Conservation (phyloP, 2,329 filamentous ascomycete species). For the Pezicula carpinea region DNA sequence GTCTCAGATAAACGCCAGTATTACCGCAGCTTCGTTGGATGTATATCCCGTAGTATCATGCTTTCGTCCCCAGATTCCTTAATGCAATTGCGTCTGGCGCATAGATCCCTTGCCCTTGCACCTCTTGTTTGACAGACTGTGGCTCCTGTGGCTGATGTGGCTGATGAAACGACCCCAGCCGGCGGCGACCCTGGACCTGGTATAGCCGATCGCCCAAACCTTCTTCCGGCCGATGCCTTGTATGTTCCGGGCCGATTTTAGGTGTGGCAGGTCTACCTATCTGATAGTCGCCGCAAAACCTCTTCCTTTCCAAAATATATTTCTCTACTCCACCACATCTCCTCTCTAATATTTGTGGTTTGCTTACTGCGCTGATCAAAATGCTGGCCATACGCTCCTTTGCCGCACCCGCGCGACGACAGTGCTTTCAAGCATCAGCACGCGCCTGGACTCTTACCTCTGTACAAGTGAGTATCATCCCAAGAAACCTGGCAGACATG, state of each 20-base stretch:
- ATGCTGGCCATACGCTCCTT: conserved; percentile 84
- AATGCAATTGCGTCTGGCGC: too few species aligned
- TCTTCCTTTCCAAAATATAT: conserved; percentile 1
- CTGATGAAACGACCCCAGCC: background rate
- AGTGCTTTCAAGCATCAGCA: conserved; percentile 69
- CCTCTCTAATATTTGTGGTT: conserved; percentile 7
- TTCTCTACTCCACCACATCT: conserved; percentile 2
- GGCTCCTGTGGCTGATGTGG: background rate
- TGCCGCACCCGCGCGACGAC: conserved; percentile 68
- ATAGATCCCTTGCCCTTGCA: too few species aligned
- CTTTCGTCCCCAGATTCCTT: background rate
- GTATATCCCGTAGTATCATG: background rate
- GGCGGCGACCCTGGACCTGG: too few species aligned
- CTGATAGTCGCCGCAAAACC: background rate
- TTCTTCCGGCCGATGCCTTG: too few species aligned
- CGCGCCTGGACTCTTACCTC: conserved; percentile 46
- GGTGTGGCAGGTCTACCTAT: background rate
- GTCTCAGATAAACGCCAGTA: background rate
- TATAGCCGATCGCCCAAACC: too few species aligned
- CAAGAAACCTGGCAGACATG: background rate
- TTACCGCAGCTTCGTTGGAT: too few species aligned
- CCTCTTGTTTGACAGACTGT: too few species aligned
- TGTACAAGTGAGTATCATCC: conserved; percentile 49
- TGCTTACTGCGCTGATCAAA: conserved; percentile 36
- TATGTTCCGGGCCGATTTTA: too few species aligned